Evolutionary conservation across 2,329 filamentous ascomycete species (phyloP).

Genomic region (Curvularia lunata): DNA sequence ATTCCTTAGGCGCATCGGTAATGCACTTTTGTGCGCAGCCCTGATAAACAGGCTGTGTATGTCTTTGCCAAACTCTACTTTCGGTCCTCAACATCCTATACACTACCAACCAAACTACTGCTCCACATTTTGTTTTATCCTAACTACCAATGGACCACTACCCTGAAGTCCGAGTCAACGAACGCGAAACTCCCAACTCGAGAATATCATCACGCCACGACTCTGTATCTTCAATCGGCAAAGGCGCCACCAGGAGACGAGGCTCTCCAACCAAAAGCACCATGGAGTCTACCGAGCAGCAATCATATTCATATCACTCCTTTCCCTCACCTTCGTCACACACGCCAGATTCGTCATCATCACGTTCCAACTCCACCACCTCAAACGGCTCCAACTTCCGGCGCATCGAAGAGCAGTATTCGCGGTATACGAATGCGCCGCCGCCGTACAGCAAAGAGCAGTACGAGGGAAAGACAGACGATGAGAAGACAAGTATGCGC

Average conservation of each 20-base stretch:
- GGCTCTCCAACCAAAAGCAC: conserved; percentile 1
- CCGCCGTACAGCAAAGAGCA: conserved; percentile 30
- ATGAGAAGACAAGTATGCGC: conserved; percentile 31
- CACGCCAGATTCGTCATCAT: conserved; percentile 9
- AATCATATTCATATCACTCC: conserved; percentile 16
- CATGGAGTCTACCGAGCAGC: not conserved
- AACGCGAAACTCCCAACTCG: conserved; percentile 26
- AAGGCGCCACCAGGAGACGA: conserved; percentile 5
- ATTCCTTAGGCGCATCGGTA: not conserved
- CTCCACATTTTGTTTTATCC: not conserved
- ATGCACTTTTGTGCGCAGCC: not conserved
- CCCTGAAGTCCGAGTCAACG: conserved; percentile 30
- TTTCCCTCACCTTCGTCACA: conserved; percentile 21
- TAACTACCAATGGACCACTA: conserved; percentile 32
- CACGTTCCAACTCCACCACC: conserved; percentile 13
- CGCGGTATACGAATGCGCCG: conserved; percentile 30
- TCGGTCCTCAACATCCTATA: not conserved
- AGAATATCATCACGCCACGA: conserved; percentile 22
- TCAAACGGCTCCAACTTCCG: conserved; percentile 12
- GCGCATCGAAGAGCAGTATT: conserved; percentile 26
- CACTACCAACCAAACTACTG: not conserved
- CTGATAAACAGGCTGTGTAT: not conserved
- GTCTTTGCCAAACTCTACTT: not conserved
- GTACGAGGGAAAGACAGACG: conserved; percentile 33
- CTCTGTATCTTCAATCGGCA: conserved; percentile 25